Percentiles rank a stretch among this genome's conserved stretches.
Evolutionary conservation across 139 green algal genomes (phyloP).

Genomic region (Chlamydomonas asymmetrica): DNA sequence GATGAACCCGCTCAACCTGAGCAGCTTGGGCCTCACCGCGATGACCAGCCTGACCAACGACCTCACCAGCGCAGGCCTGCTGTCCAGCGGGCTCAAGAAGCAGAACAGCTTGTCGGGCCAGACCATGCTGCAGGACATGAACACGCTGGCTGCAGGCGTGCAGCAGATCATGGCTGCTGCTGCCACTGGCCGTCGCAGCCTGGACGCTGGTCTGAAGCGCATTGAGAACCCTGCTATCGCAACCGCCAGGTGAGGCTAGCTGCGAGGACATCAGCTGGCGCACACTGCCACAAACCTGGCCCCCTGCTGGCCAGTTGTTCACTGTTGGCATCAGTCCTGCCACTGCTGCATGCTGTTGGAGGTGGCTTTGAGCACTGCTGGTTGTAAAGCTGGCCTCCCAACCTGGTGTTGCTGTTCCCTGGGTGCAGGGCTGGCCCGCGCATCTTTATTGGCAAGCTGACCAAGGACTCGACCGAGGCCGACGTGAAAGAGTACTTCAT

Average conservation of each 20-base stretch:
- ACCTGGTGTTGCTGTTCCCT: not conserved
- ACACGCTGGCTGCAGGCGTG: constrained; percentile 31
- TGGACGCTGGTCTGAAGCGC: constrained; percentile 38
- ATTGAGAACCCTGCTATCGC: constrained; percentile 57
- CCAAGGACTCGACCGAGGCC: constrained; percentile 77
- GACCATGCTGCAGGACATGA: constrained; percentile 31
- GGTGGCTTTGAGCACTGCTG: no score
- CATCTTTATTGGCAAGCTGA: constrained; percentile 91
- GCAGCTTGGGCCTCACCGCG: not conserved
- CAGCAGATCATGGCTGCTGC: constrained; percentile 52
- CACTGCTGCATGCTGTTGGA: no score
- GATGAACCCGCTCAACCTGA: no score
- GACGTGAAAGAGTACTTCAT: constrained; percentile 88
- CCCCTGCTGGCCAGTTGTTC: not conserved
- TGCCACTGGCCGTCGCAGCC: constrained; percentile 27
- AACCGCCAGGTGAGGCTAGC: constrained; percentile 33
- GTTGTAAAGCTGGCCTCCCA: no score
- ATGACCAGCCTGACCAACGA: constrained; percentile 1
- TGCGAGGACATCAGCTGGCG: not conserved
- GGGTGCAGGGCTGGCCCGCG: constrained; percentile 64
- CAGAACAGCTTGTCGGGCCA: constrained; percentile 11
- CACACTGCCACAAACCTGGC: not conserved
- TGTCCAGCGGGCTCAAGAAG: constrained; percentile 8
- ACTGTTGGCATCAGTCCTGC: no score
- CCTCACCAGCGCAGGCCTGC: constrained; percentile 18